Percentiles rank a stretch among this genome's conserved stretches.
Evolutionary conservation across 2,329 filamentous ascomycete genomes (phyloP).

Genomic region (Alternaria arborescens): DNA sequence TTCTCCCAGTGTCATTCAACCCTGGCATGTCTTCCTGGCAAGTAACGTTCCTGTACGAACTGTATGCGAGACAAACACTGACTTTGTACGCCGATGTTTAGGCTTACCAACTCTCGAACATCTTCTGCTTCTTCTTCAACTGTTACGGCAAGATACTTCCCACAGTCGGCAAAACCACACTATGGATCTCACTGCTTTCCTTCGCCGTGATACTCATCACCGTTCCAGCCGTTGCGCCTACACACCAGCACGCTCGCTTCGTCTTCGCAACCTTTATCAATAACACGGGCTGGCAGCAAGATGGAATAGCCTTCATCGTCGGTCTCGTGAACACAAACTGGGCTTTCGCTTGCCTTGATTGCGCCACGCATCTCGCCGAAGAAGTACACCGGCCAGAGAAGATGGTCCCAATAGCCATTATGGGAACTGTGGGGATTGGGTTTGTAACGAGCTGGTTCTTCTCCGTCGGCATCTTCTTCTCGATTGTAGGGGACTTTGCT

Average conservation of each 20-base stretch:
- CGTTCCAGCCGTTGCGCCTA: constrained; percentile 56
- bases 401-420: constrained; percentile 61
- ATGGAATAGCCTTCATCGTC: constrained; percentile 61
- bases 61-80: too few relatives aligned
- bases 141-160: constrained; percentile 52
- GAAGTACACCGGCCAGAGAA: constrained; percentile 59
- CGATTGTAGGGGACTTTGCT: constrained; percentile 57
- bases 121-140: constrained; percentile 61
- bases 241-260: constrained; percentile 57
- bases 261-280: constrained; percentile 64
- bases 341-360: constrained; percentile 61
- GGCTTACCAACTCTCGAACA: constrained; percentile 57
- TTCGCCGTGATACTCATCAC: constrained; percentile 60
- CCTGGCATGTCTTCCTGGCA: constrained; percentile 54
- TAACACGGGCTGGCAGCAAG: constrained; percentile 58
- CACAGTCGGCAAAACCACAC: constrained; percentile 53
- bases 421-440: constrained; percentile 59
- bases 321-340: constrained; percentile 62
- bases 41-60: too few relatives aligned
- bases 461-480: constrained; percentile 61
- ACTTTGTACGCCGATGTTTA: too few relatives aligned
- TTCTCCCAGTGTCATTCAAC: constrained; percentile 37
- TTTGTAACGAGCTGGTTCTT: constrained; percentile 61
- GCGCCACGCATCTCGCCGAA: constrained; percentile 61
- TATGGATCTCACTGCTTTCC: constrained; percentile 59